These are phyloP conservation scores for Vaccinium corymbosum DNA, from an alignment of 148 eudicot species.

Conservation along the genomic window DNA sequence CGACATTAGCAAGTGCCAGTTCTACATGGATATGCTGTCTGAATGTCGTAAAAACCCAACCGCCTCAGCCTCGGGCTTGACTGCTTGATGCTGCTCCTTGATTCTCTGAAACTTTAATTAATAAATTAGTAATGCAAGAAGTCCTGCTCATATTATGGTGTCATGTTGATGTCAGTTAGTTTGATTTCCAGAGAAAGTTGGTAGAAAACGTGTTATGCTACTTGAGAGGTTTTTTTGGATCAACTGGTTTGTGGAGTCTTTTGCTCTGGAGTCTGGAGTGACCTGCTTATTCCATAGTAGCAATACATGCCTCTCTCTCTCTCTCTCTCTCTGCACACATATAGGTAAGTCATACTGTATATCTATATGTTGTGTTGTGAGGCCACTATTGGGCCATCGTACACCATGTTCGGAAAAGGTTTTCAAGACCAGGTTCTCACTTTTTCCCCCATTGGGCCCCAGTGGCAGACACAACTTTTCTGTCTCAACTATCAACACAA, in stretches of 20 bases:
- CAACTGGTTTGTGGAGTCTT: neutral
- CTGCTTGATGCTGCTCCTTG: slow-evolving; percentile 8
- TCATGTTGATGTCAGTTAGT: neutral
- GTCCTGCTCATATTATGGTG: neutral
- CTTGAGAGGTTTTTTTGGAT: neutral
- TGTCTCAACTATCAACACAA: too few species aligned
- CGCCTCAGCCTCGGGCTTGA: slow-evolving; percentile 3
- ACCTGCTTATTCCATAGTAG: neutral
- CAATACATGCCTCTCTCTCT: neutral
- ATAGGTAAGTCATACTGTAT: neutral
- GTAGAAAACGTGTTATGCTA: neutral
- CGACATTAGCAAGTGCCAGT: slow-evolving; percentile 36
- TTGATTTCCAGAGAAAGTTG: neutral
- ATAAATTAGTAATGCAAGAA: neutral
- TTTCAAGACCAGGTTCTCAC: too few species aligned
- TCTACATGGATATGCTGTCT: slow-evolving; percentile 33
- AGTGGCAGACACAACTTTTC: too few species aligned
- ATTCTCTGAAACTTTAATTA: neutral
- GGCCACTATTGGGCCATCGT: neutral
- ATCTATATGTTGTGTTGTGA: neutral
- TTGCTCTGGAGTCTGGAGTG: neutral
- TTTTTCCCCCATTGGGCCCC: too few species aligned
- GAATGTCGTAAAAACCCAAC: slow-evolving; percentile 27
- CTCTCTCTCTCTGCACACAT: too few species aligned
- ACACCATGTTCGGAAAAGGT: too few species aligned